Conservation (phyloP, 495 filamentous ascomycete species). For the Neurospora sp. region DNA sequence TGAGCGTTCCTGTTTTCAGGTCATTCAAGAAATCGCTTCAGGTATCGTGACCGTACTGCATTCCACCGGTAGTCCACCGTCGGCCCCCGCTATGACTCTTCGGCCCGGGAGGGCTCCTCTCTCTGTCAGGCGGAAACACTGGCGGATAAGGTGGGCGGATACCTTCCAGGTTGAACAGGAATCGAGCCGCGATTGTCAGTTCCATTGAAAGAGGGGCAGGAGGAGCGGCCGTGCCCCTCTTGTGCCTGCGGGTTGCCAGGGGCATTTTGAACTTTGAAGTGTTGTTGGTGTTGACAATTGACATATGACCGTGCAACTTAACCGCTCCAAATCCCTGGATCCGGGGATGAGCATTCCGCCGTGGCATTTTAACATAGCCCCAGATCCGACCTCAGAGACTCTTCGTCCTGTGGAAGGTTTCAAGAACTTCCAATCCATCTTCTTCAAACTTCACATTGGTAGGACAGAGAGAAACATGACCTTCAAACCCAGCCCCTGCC, state of each 20-base stretch:
- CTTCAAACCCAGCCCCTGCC: not conserved
- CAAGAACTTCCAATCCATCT: not conserved
- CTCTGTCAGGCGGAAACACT: not conserved
- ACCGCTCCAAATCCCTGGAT: not conserved
- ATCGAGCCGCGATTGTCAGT: not conserved
- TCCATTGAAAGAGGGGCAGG: not conserved
- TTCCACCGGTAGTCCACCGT: not conserved
- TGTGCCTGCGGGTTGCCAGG: not conserved
- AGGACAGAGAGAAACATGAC: not conserved
- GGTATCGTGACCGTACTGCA: not conserved
- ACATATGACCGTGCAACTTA: not conserved
- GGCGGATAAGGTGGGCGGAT: not conserved
- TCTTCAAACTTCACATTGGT: not conserved
- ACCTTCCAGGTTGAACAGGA: not conserved
- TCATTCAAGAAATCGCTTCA: not conserved
- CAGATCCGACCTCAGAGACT: not conserved
- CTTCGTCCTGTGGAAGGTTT: not conserved
- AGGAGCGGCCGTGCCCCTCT: not conserved
- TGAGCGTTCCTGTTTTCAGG: not conserved
- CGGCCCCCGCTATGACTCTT: not conserved
- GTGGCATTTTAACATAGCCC: not conserved
- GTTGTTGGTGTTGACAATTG: not conserved
- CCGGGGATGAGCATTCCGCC: not conserved
- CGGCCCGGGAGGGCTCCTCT: not conserved
- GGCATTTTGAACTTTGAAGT: not conserved